Base-by-base conservation (phyloP, 1,139 yeast species). In the Taiozyma sp. region DNA sequence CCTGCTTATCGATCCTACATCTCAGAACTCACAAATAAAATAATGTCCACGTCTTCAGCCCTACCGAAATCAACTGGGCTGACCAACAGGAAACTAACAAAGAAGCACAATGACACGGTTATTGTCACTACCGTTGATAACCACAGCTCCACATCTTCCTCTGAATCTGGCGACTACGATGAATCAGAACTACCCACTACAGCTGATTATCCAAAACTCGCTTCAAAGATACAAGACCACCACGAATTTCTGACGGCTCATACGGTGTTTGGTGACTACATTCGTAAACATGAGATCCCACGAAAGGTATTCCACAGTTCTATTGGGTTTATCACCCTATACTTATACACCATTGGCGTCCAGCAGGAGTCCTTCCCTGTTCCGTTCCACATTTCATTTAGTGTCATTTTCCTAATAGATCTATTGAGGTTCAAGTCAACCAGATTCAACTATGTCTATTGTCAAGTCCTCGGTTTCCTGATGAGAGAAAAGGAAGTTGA, bases 281-380 rank as follows among this genome's bases (percentile, higher is more conserved):
- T 84, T 42, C 77, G 83, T 41, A 87, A 86, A 62, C 93, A 93
- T 64, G 99, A 93, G 67, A 74, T 93, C 24, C 95, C 96, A 3
- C 78, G 99, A 61, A 93, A 93, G 66, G 71, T 78, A 6, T 80
- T 93, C 53, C 99, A 93, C 66, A 85, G 93, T 6, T 85, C 95
- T 1, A 88, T 90, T 50, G 99, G 97, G 1, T 75, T 88, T 53
- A 63, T 90, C 45, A 84, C 97, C 1, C 68, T 93, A 42, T 84
- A 79, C 64, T 71, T 88, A 43, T 91, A 90, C 65, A 77, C 87
- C 0, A 64, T 70, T 42, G 93, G 95, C 7, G 72, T 76, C 6
- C 76, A 77, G 56, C 76, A 77, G 28, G 65, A 69, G 4, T 78
- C 79, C 56, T 77, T 90, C 32, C 77, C 85, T n/a, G 68, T 76